Evolutionary conservation across 148 eudicot genomes (phyloP), one percentile per base, ranked within the genome.

Genomic region (Fallopia convolvulus): DNA sequence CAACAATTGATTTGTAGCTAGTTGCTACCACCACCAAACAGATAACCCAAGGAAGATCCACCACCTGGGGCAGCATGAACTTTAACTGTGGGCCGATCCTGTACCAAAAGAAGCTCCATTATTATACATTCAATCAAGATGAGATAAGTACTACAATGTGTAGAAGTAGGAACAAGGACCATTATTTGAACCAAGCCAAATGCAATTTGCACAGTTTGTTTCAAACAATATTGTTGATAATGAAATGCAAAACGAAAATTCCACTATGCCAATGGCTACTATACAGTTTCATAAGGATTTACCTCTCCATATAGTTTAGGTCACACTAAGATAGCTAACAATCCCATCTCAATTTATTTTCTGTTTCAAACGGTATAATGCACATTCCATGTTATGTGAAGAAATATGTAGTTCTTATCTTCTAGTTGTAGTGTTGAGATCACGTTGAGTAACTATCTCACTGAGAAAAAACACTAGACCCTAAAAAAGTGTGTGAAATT

Each of bases 81-180:
- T 72, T 85, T 85, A 21, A 85, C 82, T 17, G 87, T 84, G 40
- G 92, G 92, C 65, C 90, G 90, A 75, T 89, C 92, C 92, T 89
- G 84, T 79, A 81, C 8, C 75, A 21, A 68, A 68, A 68, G n/a
- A 68, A 68, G 72, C 44, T 3, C 7, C 44, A 68, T 68, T 68
- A n/a, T 36, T 14, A 68, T 14, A 12, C 20, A 39, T 17, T 39
- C 39, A 12, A 26, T 23, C 65, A 61, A 61, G 36, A 61, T 12
- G 36, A 11, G 15, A 61, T 2, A 26, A 61, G 3, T 5, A 52
- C 56, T 52, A 52, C 12, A 52, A 18, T 52, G 56, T 52, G 17
- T 15, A 52, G 56, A 52, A 52, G n/a, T 10, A 52, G n/a, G 56
- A 52, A 52, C n/a, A 18, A 58, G 65, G 21, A 55, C 7, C 20